Percentiles rank a stretch among this genome's conserved stretches.
phyloP scores from a whole-genome alignment of 352 stramenopile genomes.

The Globisporangium paroecandrum region DNA sequence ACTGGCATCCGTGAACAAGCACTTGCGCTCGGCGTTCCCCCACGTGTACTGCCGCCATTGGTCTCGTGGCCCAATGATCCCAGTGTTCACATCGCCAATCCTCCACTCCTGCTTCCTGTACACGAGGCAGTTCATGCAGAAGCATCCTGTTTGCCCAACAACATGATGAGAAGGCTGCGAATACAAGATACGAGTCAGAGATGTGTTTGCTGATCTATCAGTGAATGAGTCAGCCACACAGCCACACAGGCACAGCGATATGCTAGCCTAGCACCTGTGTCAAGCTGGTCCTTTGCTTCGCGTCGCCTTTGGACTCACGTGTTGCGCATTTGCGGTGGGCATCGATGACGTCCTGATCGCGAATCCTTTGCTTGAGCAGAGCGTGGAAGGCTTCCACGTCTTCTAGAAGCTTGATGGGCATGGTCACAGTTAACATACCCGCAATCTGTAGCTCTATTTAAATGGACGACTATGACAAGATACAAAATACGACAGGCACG shows the following conservation, averaged over 20 bases:
- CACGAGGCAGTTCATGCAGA: conserved; percentile 69
- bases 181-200: background rate
- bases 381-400: conserved; percentile 48
- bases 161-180: conserved; percentile 40
- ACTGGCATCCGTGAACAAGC: conserved; percentile 26
- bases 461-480: background rate
- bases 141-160: conserved; percentile 68
- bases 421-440: background rate
- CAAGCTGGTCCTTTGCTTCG: conserved; percentile 14
- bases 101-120: conserved; percentile 75
- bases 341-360: conserved; percentile 56
- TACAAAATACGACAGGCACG: background rate
- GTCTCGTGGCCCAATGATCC: conserved; percentile 61
- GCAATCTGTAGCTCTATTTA: background rate
- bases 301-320: background rate
- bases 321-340: conserved; percentile 16
- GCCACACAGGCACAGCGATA: background rate
- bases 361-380: conserved; percentile 49
- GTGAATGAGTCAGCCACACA: background rate
- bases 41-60: conserved; percentile 64
- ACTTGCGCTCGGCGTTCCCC: conserved; percentile 50
- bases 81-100: conserved; percentile 63
- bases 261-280: conserved; percentile 9
- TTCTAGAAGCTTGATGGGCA: conserved; percentile 37
- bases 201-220: background rate